phyloP scores from a whole-genome alignment of 1,284 basidiomycete genomes.

The Xerocomus amazonicus region DNA sequence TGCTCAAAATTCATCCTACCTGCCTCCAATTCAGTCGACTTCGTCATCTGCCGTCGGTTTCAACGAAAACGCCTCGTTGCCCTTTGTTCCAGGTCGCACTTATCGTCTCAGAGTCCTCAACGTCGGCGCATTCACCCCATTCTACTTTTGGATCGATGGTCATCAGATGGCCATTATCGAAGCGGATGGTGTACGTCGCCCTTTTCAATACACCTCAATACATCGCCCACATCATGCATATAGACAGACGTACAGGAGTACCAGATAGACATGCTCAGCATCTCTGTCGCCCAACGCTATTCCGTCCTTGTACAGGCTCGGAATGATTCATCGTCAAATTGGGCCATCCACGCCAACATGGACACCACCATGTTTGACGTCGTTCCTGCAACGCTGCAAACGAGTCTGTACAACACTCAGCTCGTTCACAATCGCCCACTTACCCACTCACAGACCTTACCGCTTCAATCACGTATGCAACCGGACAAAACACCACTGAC shows the following conservation, averaged over 20 bases:
- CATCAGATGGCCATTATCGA: constrained; percentile 90
- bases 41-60: constrained; percentile 62
- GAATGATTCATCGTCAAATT: constrained; percentile 82
- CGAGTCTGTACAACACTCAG: constrained; percentile 51
- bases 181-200: constrained; percentile 71
- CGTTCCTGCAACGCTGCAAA: constrained; percentile 65
- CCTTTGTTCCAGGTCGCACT: constrained; percentile 80
- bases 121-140: constrained; percentile 67
- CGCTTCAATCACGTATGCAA: constrained; percentile 65
- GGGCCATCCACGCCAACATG: constrained; percentile 88
- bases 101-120: constrained; percentile 80
- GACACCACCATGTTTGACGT: constrained; percentile 84
- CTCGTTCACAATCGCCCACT: neutral
- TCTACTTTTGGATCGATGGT: constrained; percentile 88
- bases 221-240: neutral
- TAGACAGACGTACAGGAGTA: constrained; percentile 76
- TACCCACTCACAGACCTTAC: constrained; percentile 59
- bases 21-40: constrained; percentile 54
- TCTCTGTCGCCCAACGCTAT: constrained; percentile 92
- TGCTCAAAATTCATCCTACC: constrained; percentile 68
- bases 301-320: constrained; percentile 87
- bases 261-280: constrained; percentile 63
- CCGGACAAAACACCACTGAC: constrained; percentile 47
- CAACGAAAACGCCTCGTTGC: constrained; percentile 84
- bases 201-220: neutral